Evolutionary conservation across 768 basidiomycete genomes (phyloP).

Genomic region (Tricholoma furcatifolium): DNA sequence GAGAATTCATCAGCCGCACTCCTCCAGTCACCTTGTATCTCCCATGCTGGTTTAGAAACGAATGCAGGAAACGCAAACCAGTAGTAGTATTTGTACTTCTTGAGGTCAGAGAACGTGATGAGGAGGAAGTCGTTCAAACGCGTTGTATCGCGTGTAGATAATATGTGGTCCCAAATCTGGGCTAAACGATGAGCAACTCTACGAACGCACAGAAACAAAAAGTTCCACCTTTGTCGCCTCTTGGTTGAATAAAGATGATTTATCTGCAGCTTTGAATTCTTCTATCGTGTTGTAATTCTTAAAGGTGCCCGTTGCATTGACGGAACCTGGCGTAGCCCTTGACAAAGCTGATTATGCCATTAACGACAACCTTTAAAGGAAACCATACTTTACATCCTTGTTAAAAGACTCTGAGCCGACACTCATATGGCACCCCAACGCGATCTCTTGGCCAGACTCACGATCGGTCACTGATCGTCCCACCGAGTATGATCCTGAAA

Average conservation of each 20-base stretch:
- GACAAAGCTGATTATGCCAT: background rate
- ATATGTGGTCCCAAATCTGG: slow-evolving; percentile 71
- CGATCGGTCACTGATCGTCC: slow-evolving; percentile 76
- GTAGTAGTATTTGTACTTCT: slow-evolving; percentile 97
- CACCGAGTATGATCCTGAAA: slow-evolving; percentile 66
- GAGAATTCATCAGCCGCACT: slow-evolving; percentile 45
- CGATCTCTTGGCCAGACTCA: slow-evolving; percentile 71
- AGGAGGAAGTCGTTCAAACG: slow-evolving; percentile 78
- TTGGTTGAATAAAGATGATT: slow-evolving; percentile 80
- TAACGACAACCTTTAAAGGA: background rate
- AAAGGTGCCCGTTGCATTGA: slow-evolving; percentile 60
- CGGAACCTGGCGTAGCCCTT: slow-evolving; percentile 49
- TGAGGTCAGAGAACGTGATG: slow-evolving; percentile 94
- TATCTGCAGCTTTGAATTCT: slow-evolving; percentile 88
- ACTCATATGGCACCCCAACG: slow-evolving; percentile 64
- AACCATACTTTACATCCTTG: slow-evolving; percentile 40
- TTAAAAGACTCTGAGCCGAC: slow-evolving; percentile 68
- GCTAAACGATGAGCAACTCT: background rate
- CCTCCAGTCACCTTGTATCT: slow-evolving; percentile 62
- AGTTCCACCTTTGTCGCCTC: slow-evolving; percentile 61
- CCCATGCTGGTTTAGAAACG: slow-evolving; percentile 87
- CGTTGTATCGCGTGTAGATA: slow-evolving; percentile 48
- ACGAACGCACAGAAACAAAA: slow-evolving; percentile 5
- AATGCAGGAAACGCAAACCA: slow-evolving; percentile 98
- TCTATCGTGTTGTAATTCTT: slow-evolving; percentile 99